Evolutionary conservation across 768 basidiomycete genomes (phyloP), one percentile per base, ranked within the genome.

Genomic region (Pleurotus eryngii): DNA sequence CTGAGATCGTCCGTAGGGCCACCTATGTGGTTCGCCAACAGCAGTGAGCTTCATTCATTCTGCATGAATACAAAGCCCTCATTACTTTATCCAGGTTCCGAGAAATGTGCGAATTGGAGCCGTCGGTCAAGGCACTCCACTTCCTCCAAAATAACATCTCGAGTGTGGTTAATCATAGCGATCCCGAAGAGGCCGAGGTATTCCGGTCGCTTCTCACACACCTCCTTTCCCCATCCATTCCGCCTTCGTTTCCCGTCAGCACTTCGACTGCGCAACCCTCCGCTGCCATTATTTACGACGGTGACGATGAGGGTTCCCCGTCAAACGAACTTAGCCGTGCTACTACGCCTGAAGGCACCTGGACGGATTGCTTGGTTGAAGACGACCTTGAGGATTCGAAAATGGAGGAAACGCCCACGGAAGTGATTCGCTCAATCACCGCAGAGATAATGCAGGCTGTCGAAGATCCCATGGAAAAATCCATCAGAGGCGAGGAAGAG

Each of bases 131-230:
- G 63, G 87, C 91, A 0, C 76, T 93, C 40, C 78, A 74, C 12
- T 92, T 90, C 70, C 72, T 93, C 35, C 86, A 87, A 67, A 82
- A 76, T 0, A 79, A 86, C 49, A 87, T 93, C 7, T 84, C 84
- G 0, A 76, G 77, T 1, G 84, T 89, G 3, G 90, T 92, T 15
- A 82, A 92, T 66, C 89, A 90, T 61, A 74, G 70, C 56, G 79
- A 87, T 61, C 63, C 77, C 0, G 78, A 81, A 56, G 89, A 92
- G 65, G 77, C 85, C 0, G 76, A 77, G 40, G 65, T 71, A 5
- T 92, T 91, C 66, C 81, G 88, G 20, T 78, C 82, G 0, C 74
- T 92, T 5, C 79, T 92, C 46, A 78, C 82, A 3, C 79, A 90
- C 61, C 75, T 92, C 3, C 72, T 91, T 9, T 71, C 76, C 1